Evolutionary conservation across 176 grass and related monocot genomes (phyloP).

Genomic region (Secale cereale): DNA sequence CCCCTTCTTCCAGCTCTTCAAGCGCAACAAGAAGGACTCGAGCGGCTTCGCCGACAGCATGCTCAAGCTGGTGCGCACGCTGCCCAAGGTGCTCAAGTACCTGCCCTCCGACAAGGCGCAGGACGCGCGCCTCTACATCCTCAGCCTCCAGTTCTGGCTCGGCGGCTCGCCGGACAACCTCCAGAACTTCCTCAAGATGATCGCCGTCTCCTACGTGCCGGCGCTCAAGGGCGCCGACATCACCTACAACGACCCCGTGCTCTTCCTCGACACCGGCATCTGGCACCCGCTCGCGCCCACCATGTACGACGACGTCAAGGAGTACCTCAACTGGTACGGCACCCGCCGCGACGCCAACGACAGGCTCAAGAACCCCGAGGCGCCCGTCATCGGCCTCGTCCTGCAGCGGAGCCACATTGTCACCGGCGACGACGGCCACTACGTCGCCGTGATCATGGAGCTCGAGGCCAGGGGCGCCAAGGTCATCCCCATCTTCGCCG

Average conservation of each 20-base stretch:
- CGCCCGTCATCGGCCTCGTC: conserved; percentile 76
- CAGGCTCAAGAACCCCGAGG: conserved; percentile 50
- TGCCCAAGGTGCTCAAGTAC: conserved; percentile 99
- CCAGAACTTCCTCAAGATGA: conserved; percentile 99
- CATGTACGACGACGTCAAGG: conserved; percentile 94
- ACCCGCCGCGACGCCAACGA: conserved; percentile 61
- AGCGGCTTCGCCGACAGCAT: conserved; percentile 92
- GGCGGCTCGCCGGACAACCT: conserved; percentile 93
- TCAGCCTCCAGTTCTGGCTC: conserved; percentile 99
- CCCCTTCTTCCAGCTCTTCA: conserved; percentile 99
- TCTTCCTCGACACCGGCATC: conserved; percentile 89
- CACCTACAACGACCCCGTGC: conserved; percentile 78
- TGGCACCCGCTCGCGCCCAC: conserved; percentile 91
- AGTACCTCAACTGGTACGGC: conserved; percentile 99
- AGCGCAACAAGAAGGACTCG: conserved; percentile 83
- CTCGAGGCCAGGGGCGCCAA: conserved; percentile 88
- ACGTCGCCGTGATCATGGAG: conserved; percentile 99
- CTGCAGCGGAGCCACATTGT: conserved; percentile 98
- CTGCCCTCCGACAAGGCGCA: conserved; percentile 97
- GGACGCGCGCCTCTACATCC: conserved; percentile 95
- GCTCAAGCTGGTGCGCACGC: conserved; percentile 93
- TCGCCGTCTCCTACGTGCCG: conserved; percentile 71
- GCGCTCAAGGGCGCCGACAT: conserved; percentile 58
- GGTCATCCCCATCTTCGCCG: conserved; percentile 90
- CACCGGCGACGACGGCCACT: conserved; percentile 90